Base-by-base conservation (phyloP, 2,329 filamentous ascomycete species). In the Hypoxylon sp. region DNA sequence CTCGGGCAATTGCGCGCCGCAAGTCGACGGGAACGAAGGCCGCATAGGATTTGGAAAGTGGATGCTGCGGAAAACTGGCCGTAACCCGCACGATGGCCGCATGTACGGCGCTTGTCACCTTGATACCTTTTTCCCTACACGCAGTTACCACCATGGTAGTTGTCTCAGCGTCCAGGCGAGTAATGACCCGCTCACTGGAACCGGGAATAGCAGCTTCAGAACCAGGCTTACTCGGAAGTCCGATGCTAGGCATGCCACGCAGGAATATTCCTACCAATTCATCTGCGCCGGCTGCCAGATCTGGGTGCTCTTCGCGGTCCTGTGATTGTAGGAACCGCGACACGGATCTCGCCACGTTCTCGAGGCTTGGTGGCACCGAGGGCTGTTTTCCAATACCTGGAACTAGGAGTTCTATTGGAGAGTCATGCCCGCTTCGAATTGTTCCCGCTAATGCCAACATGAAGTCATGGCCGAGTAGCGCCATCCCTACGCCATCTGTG, bases 31-130 rank as follows among this genome's bases (percentile, higher is more conserved):
- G 68, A 7, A 52, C 65, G 51, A 75, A 74, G 5, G 63, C 63
- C 1, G 66, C 65, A 49, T 74, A 75, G 0, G 70, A 58, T 17
- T 70, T 69, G 9, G 65, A 57, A 2, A 52, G 53, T 0, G 71
- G 61, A 10, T 73, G 67, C 23, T 75, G 73, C 1, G 68, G 69
- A 34, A 67, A 71, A 1, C 34, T 38, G 9, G 71, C 68, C 1
- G 72, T 68, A 30, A 61, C 67, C 5, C 66, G 66, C 11, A 73
- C 63, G 6, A 75, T 72, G 32, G 73, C 72, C 3, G 71, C 71
- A 59, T 75, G 68, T 6, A 72, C 41, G 7, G 70, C 67, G 41
- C 68, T 69, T 0, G 72, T 72, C 5, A 75, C 69, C 5, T 57
- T 69, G 57, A 72, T 13, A 1, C 53, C 50, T 14, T 46, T 60